Evolutionary conservation across 179 eudicot genomes (phyloP), one percentile per base, ranked within the genome.

Genomic region (Silene noctiflora): DNA sequence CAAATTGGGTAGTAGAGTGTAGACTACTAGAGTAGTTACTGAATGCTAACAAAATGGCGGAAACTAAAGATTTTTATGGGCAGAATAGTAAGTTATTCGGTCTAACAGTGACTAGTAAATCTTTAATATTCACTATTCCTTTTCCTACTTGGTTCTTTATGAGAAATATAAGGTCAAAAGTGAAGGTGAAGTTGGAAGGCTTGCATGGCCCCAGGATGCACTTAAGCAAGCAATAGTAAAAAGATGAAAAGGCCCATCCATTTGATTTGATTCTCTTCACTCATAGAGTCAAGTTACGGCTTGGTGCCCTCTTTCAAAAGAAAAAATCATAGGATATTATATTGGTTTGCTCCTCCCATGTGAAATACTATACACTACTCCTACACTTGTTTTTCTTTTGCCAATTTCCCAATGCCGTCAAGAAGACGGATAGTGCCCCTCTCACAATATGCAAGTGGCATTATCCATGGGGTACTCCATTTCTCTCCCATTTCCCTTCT

Each of bases 31-130:
- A 71, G 14, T 51, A 71, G 35, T 25, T 33, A 33, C 39, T 33
- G 53, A 69, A 17, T 55, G 74, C 74, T 13, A 53, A 51, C 44
- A 33, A 61, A 74, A 74, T 16, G 76, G 44, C 8, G 42, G 35
- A 74, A 63, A 20, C 5, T 21, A 13, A 17, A 35, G 24, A 21
- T 39, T 62, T 51, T 20, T 44, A 33, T 61, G 39, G 64, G 31
- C 10, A 21, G 53, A 63, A 58, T 63, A 72, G 67, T 78, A 56
- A 71, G 71, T 72, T 78, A 78, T 78, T 78, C 66, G 58, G 81
- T 78, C 76, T 42, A 78, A 72, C 72, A 78, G 73, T 78, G 72
- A 65, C 19, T 1, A 1, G 20, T 68, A 39, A 48, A 25, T 14
- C 17, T 51, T 16, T 71, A 22, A 25, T 71, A 42, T 46, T 46